Conservation (phyloP, 805 yeast species). For the Monosporozyma aquatica region DNA sequence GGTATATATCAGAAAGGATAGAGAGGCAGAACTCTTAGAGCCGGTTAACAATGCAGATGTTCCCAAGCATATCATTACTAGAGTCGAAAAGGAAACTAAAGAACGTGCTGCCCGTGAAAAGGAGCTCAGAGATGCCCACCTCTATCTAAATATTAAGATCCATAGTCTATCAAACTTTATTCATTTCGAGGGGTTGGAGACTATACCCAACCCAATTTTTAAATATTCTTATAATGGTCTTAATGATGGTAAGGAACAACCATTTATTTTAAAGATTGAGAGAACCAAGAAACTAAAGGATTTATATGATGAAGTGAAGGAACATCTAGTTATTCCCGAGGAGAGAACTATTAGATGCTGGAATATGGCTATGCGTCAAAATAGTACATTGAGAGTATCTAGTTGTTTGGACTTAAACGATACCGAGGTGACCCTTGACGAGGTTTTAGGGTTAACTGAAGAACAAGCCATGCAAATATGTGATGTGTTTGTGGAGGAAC, state of each 20-base stretch:
- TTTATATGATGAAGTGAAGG: slow-evolving; percentile 42
- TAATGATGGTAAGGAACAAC: slow-evolving; percentile 37
- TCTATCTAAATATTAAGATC: slow-evolving; percentile 49
- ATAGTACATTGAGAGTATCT: slow-evolving; percentile 61
- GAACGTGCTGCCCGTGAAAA: slow-evolving; percentile 45
- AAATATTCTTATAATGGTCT: slow-evolving; percentile 42
- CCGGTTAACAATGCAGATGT: slow-evolving; percentile 45
- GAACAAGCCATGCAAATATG: slow-evolving; percentile 33
- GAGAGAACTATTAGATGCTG: slow-evolving; percentile 45
- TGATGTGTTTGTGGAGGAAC: slow-evolving; percentile 62
- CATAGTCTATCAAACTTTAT: slow-evolving; percentile 46
- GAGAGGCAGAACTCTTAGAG: slow-evolving; percentile 48
- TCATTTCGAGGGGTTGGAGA: slow-evolving; percentile 63
- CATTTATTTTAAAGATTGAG: slow-evolving; percentile 42
- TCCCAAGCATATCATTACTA: slow-evolving; percentile 61
- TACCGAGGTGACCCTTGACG: slow-evolving; percentile 38
- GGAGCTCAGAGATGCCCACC: slow-evolving; percentile 64
- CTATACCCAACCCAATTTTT: slow-evolving; percentile 41
- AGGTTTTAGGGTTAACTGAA: slow-evolving; percentile 32
- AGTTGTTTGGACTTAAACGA: slow-evolving; percentile 28
- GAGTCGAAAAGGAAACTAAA: slow-evolving; percentile 53
- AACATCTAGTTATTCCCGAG: slow-evolving; percentile 33
- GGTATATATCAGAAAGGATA: slow-evolving; percentile 71
- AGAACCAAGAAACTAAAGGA: slow-evolving; percentile 47
- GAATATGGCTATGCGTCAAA: slow-evolving; percentile 57